Conservation (phyloP, 1,284 basidiomycete genomes). For the Sanghuangporus baumii region DNA sequence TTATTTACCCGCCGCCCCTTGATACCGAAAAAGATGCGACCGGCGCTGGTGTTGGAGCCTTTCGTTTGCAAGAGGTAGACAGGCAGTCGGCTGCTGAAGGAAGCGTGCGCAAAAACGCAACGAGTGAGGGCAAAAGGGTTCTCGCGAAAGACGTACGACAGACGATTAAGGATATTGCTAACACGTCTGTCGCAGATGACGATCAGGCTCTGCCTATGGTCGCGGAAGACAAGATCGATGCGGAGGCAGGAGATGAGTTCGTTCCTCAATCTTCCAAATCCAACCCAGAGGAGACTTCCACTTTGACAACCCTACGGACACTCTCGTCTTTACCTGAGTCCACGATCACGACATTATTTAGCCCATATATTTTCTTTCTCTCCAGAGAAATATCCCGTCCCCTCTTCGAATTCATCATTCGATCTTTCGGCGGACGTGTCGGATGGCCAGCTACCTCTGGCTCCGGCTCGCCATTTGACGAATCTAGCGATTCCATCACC, state of each 20-base stretch:
- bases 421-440: conserved; percentile 85
- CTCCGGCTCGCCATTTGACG: conserved; percentile 74
- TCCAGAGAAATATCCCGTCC: conserved; percentile 91
- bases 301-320: conserved; percentile 77
- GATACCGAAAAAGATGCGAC: conserved; percentile 82
- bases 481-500: conserved; percentile 79
- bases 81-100: conserved; percentile 26
- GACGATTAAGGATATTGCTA: conserved; percentile 61
- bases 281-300: conserved; percentile 43
- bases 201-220: conserved; percentile 37
- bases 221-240: conserved; percentile 24
- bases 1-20: conserved; percentile 93
- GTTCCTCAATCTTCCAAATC: conserved; percentile 59
- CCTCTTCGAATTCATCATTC: conserved; percentile 93
- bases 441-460: conserved; percentile 89
- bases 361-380: conserved; percentile 89
- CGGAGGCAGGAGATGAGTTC: conserved; percentile 65
- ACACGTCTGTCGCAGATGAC: conserved; percentile 27
- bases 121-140: conserved; percentile 51
- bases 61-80: conserved; percentile 64
- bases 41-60: conserved; percentile 88
- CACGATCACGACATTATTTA: conserved; percentile 62
- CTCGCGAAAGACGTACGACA: conserved; percentile 68
- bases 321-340: conserved; percentile 55
- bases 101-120: conserved; percentile 38